Base-by-base conservation (phyloP, 2,329 filamentous ascomycete genomes). In the Cytospora piceae region DNA sequence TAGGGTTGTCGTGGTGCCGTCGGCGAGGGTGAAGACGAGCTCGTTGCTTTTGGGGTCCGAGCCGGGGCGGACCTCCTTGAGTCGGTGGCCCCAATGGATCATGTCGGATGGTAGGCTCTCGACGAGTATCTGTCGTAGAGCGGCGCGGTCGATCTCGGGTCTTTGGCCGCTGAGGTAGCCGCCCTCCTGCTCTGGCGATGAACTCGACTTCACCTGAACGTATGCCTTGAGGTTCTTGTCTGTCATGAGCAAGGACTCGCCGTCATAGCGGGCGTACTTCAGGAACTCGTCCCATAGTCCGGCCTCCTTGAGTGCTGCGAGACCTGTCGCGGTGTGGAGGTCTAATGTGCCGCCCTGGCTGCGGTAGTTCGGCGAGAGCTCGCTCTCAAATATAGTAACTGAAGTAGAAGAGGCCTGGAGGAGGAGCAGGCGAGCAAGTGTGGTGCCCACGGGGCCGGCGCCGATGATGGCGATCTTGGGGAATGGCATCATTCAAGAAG, bases 341-440 rank as follows among this genome's bases (percentile, higher is more conserved):
- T 87, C 85, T 2, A 88, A 78, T 4, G 76, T 82, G 11, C 85
- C 84, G 37, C 84, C 84, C 70, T 85, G 81, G 7, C 74, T 77
- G 52, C 81, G 77, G 62, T 79, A 79, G 66, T 80, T 70, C n/a
- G 78, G 77, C 4, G 77, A 76, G 9, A 74, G 62, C 32, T 84
- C 82, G 55, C 77, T 75, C 73, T 87, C 82, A 69, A 81, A 88
- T 31, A 88, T 74, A 8, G 78, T 81, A 66, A 80, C 79, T 24
- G 39, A 20, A n/a, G 46, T 24, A 4, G 81, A 72, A 58, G 85
- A 76, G 57, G 75, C 73, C 64, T 80, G 75, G n/a, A 77, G 72
- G 58, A 82, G 76, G 9, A 88, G 79, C 42, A 87, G 78, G 24
- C 82, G 80, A 51, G 82, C 84, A 1, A 87, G 76, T 56, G 80